phyloP scores from a whole-genome alignment of 805 yeast genomes.

The Ogataea pilisensis region DNA sequence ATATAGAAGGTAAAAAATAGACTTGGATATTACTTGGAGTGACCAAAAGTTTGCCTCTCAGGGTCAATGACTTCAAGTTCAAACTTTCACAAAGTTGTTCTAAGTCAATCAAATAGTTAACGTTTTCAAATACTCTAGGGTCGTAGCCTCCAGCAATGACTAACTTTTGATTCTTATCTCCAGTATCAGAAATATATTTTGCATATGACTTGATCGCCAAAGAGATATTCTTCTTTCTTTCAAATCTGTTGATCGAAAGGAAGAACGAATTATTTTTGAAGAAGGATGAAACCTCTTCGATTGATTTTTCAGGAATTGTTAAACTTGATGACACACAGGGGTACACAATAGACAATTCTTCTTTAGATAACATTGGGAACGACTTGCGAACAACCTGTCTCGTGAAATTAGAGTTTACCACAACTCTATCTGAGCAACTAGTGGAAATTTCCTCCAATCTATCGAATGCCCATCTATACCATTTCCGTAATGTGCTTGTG shows the following conservation, averaged over 20 bases:
- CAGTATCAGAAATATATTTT: conserved; percentile 33
- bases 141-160: conserved; percentile 93
- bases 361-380: conserved; percentile 40
- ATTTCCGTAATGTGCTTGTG: conserved; percentile 45
- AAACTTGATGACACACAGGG: conserved; percentile 64
- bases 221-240: conserved; percentile 75
- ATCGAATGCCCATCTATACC: conserved; percentile 84
- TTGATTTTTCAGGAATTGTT: conserved; percentile 19
- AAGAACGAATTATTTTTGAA: conserved; percentile 40
- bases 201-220: conserved; percentile 73
- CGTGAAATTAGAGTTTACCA: conserved; percentile 88
- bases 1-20: conserved; percentile 73
- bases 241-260: conserved; percentile 84
- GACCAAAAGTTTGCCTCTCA: conserved; percentile 14
- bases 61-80: conserved; percentile 42
- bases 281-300: conserved; percentile 33
- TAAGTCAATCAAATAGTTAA: conserved; percentile 61
- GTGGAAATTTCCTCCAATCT: conserved; percentile 79
- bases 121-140: conserved; percentile 68
- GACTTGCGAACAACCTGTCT: conserved; percentile 61
- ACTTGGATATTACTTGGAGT: conserved; percentile 25
- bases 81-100: conserved; percentile 42
- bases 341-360: conserved; percentile 56
- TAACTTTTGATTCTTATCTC: conserved; percentile 39
- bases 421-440: conserved; percentile 67